phyloP scores from a whole-genome alignment of 345 rosid genomes.

The Zanthoxylum bungeanum region DNA sequence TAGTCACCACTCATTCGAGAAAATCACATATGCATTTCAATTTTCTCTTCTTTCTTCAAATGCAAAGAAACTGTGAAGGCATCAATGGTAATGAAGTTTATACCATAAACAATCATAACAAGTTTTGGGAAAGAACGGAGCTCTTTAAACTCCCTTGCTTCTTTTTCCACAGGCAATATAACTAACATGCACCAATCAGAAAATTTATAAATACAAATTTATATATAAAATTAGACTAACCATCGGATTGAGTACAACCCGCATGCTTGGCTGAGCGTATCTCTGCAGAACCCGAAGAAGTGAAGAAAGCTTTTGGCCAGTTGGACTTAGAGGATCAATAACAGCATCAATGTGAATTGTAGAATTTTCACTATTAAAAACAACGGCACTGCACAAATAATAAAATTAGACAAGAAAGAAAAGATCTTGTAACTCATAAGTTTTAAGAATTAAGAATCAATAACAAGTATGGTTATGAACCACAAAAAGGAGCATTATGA shows the following conservation, averaged over 20 bases:
- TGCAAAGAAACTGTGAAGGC: neutral
- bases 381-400: conserved; percentile 69
- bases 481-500: neutral
- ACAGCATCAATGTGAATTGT: conserved; percentile 92
- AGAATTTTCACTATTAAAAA: conserved; percentile 66
- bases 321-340: conserved; percentile 88
- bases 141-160: neutral
- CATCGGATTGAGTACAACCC: conserved; percentile 90
- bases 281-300: conserved; percentile 73
- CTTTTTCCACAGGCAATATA: neutral
- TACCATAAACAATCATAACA: neutral
- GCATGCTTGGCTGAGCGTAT: conserved; percentile 85
- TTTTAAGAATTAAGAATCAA: neutral
- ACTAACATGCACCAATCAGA: neutral
- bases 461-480: neutral
- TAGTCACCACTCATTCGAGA: neutral
- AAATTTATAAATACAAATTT: neutral
- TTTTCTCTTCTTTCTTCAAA: neutral
- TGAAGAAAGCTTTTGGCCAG: conserved; percentile 88
- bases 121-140: neutral
- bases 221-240: conserved; percentile 44
- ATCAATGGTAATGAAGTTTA: neutral
- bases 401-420: neutral
- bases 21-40: neutral
- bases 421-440: neutral